A percentile compares a stretch with the other conserved stretches of the same genome.
Conservation (phyloP, 495 filamentous ascomycete species). For the Lasiosphaeria ovina region DNA sequence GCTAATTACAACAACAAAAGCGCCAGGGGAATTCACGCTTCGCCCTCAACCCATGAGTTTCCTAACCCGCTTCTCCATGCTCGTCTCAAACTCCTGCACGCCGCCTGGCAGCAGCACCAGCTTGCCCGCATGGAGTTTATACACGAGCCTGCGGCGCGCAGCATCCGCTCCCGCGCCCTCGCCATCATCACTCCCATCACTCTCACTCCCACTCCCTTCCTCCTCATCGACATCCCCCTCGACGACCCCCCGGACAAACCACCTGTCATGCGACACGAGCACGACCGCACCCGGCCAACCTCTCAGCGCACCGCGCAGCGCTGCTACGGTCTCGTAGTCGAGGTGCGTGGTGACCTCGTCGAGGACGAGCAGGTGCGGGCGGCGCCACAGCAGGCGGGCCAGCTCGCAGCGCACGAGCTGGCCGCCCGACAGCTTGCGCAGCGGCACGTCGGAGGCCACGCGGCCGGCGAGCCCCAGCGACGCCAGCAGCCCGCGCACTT, state of each 20-base stretch:
- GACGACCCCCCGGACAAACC: slow-evolving; percentile 65
- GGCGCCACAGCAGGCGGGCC: slow-evolving; percentile 62
- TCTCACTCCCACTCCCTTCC: slow-evolving; percentile 45
- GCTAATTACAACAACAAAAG: slow-evolving; percentile 1
- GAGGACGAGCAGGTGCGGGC: slow-evolving; percentile 71
- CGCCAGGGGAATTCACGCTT: too few species aligned
- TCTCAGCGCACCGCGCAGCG: slow-evolving; percentile 61
- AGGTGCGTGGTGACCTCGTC: slow-evolving; percentile 88
- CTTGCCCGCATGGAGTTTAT: slow-evolving; percentile 55
- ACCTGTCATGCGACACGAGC: slow-evolving; percentile 75
- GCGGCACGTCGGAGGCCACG: slow-evolving; percentile 65
- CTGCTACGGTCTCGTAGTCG: slow-evolving; percentile 72
- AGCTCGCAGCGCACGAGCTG: slow-evolving; percentile 77
- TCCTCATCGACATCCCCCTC: slow-evolving; percentile 61
- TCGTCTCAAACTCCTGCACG: slow-evolving; percentile 62
- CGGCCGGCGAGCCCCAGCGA: slow-evolving; percentile 65
- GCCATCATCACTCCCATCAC: slow-evolving; percentile 39
- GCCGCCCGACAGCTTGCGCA: slow-evolving; percentile 68
- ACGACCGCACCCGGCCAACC: slow-evolving; percentile 69
- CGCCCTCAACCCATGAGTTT: slow-evolving; percentile 33
- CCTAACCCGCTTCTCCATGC: slow-evolving; percentile 58
- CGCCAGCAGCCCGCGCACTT: slow-evolving; percentile 58
- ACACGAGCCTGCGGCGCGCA: slow-evolving; percentile 55
- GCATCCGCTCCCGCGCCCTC: slow-evolving; percentile 22
- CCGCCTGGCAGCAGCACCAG: slow-evolving; percentile 56